Base-by-base conservation (phyloP, 129 eudicot species). In the Arctium minus region DNA sequence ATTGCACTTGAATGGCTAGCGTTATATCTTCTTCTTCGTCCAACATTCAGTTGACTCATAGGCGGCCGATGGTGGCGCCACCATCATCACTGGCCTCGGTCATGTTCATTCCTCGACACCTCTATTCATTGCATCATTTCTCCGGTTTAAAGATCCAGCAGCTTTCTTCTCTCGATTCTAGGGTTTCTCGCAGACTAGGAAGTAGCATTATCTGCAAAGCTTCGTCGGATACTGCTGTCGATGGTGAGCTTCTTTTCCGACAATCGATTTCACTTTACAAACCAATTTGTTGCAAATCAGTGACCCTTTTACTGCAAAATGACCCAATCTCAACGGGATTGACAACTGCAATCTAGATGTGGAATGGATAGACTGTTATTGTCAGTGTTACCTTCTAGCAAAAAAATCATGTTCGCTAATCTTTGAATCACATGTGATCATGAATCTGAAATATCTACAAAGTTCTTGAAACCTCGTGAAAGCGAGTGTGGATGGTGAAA, bases 131-230 rank as follows among this genome's bases (percentile, higher is more conserved):
- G 12, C 65, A 29, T 72, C 42, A 39, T 30, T 65, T 60, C 56
- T 77, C 81, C 60, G 81, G 81, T 22, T 40, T 78, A 39, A 78
- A 78, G 62, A 64, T 78, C 62, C 81, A 38, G 13, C 74, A n/a
- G 13, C 9, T 36, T 33, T 12, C 73, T 29, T 32, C 48, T 8
- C n/a, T 13, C 30, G 22, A 18, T 37, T 3, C 11, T 36, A 60
- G 56, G 81, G 56, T 78, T 78, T 78, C 81, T 27, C 73, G 73
- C 15, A 78, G 69, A 36, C 40, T 12, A 18, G 22, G 35, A 78
- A 65, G 62, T 67, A 78, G 62, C 37, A 65, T 78, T 67, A 73
- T 78, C 29, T 78, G 74, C 15, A 30, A 65, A 78, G 74, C 81
- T 36, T 78, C 81, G 38, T 65, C 81, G 13, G 81, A 78, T 39